Percentiles rank a stretch among this genome's conserved stretches.
phyloP scores from a whole-genome alignment of 495 filamentous ascomycete genomes.

The Trichocladium uniseriatum region DNA sequence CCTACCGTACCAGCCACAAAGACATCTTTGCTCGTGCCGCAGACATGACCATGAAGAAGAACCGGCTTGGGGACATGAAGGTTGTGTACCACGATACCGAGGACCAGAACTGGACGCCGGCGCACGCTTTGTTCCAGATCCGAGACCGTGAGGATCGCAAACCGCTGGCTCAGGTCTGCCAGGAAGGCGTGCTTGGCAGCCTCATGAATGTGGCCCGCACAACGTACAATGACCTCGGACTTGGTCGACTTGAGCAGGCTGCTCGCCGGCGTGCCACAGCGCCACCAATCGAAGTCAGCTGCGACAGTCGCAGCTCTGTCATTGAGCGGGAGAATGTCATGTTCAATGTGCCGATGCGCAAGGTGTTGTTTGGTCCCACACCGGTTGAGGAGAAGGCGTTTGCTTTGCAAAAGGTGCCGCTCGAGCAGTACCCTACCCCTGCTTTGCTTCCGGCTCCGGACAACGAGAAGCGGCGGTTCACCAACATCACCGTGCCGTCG shows the following conservation, averaged over 20 bases:
- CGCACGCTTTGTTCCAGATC: slow-evolving; percentile 74
- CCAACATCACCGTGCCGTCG: slow-evolving; percentile 86
- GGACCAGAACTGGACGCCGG: slow-evolving; percentile 53
- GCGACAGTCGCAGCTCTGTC: slow-evolving; percentile 55
- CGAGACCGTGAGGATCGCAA: slow-evolving; percentile 56
- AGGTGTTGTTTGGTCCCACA: slow-evolving; percentile 60
- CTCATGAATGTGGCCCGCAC: slow-evolving; percentile 71
- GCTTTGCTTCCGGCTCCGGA: slow-evolving; percentile 65
- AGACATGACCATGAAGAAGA: slow-evolving; percentile 41
- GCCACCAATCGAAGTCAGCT: slow-evolving; percentile 76
- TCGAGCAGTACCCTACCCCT: slow-evolving; percentile 50
- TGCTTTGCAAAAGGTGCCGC: slow-evolving; percentile 57
- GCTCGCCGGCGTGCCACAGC: slow-evolving; percentile 66
- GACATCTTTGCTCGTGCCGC: slow-evolving; percentile 52
- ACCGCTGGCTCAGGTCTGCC: slow-evolving; percentile 60
- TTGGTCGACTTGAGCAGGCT: slow-evolving; percentile 70
- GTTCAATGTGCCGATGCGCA: slow-evolving; percentile 69
- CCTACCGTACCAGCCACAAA: slow-evolving; percentile 50
- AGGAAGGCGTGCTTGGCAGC: slow-evolving; percentile 60
- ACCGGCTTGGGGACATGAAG: slow-evolving; percentile 40
- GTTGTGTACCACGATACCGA: slow-evolving; percentile 36
- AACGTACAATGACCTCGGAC: slow-evolving; percentile 57
- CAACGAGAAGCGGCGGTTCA: slow-evolving; percentile 72
- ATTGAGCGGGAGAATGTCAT: slow-evolving; percentile 63
- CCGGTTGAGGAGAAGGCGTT: slow-evolving; percentile 62